A percentile compares a stretch with the other conserved stretches of the same genome.
Evolutionary conservation across 148 eudicot species (phyloP).

Genomic region (Vaccinium vitisidaea): DNA sequence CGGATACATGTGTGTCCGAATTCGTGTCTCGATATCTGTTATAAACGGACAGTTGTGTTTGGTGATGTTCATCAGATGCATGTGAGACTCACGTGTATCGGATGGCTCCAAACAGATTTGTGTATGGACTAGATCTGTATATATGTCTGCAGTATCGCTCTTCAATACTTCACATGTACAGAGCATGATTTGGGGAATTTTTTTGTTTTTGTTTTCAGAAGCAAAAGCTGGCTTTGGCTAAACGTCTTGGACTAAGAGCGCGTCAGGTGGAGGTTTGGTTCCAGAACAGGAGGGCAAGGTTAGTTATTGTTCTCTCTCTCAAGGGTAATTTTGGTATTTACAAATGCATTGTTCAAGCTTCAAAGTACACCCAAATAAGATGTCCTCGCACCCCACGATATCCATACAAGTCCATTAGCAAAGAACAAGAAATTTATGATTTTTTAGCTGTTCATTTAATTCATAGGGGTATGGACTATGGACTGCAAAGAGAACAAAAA

Average conservation of each 20-base stretch:
- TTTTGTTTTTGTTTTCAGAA: conserved; percentile 40
- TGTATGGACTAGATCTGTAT: background rate
- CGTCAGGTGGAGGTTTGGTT: conserved; percentile 98
- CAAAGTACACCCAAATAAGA: too few species aligned
- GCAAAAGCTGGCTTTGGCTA: conserved; percentile 80
- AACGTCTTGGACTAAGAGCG: conserved; percentile 73
- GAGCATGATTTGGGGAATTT: conserved; percentile 15
- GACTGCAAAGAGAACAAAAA: too few species aligned
- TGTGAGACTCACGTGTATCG: background rate
- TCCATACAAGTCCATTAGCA: too few species aligned
- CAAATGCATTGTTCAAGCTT: too few species aligned
- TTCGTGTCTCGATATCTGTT: background rate
- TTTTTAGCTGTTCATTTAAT: too few species aligned
- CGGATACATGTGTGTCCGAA: too few species aligned
- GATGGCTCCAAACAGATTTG: background rate
- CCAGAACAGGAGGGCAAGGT: conserved; percentile 93
- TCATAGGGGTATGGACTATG: too few species aligned
- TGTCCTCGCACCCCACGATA: too few species aligned
- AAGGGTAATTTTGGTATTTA: background rate
- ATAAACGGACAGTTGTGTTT: background rate
- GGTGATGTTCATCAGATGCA: background rate
- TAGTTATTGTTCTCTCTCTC: too few species aligned
- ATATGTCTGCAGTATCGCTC: background rate
- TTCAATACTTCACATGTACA: background rate
- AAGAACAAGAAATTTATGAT: too few species aligned